Base-by-base conservation (phyloP, 768 basidiomycete species). In the Kwoniella europaea region DNA sequence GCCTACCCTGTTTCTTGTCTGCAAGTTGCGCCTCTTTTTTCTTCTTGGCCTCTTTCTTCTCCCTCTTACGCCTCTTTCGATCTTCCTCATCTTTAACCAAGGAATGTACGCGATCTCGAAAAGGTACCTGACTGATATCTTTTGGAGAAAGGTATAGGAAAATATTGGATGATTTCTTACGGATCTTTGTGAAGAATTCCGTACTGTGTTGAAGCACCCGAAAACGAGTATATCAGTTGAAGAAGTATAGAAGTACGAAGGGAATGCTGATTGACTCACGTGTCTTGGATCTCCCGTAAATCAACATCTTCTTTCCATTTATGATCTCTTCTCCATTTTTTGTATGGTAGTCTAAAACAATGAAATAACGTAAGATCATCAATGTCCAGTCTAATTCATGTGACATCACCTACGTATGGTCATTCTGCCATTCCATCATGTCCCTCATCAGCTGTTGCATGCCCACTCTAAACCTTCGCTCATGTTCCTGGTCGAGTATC, bases 401-500 rank as follows among this genome's bases (percentile, higher is more conserved):
- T 13, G 13, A 50, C 46, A 13, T 4, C 46, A 69, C 69, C 59
- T 64, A 70, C 69, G 69, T 65, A 43, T 70, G 65, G 1, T 41
- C n/a, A 24, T 20, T 22, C 57, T 70, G 69, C 55, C 55, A 70
- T n/a, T 10, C 24, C 50, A 70, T 54, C 9, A 65, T 52, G 7
- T 56, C 44, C 46, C 43, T 46, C 63, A 70, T 64, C 35, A 58
- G 27, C 18, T 10, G 29, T 10, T n/a, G 16, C 69, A 70, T 70
- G 6, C 22, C 55, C 1, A 50, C 6, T 20, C 69, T 58, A 46
- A 70, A 70, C 35, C 69, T 41, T n/a, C 63, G 35, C 27, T 70
- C 69, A 7, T 65, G 55, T 50, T 70, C 69, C n/a, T 53, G 55
- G 12, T 70, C 63, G 16, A 70, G 35, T 7, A 70, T 59, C 63